Conservation (phyloP, 257 asterid species). For the Gentiana dahurica region DNA sequence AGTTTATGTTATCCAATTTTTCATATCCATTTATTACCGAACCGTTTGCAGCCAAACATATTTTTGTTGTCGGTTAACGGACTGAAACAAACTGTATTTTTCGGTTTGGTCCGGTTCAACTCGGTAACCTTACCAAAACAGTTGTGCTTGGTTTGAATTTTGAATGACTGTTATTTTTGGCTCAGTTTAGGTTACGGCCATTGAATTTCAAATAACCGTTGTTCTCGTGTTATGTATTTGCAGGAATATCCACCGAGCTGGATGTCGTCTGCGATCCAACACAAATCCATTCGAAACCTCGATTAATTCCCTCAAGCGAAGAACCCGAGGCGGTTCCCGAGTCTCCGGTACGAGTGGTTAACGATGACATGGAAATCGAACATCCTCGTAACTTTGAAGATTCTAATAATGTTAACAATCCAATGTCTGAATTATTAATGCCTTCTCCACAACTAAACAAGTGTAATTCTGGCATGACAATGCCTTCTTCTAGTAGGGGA, state of each 20-base stretch:
- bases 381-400: slow-evolving; percentile 26
- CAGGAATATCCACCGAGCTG: slow-evolving; percentile 57
- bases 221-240: slow-evolving; percentile 6
- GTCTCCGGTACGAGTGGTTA: slow-evolving; percentile 13
- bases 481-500: slow-evolving; percentile 15
- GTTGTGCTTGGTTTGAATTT: too few species aligned
- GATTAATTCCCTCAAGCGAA: slow-evolving; percentile 13
- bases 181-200: too few species aligned
- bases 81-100: too few species aligned
- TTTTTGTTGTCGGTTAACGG: too few species aligned
- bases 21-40: too few species aligned
- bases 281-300: slow-evolving; percentile 28
- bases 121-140: too few species aligned
- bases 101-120: too few species aligned
- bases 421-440: slow-evolving; percentile 14
- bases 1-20: too few species aligned
- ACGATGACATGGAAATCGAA: slow-evolving; percentile 35
- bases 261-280: slow-evolving; percentile 26
- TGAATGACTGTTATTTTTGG: too few species aligned
- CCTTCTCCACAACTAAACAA: slow-evolving; percentile 21
- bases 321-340: slow-evolving; percentile 22
- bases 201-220: not conserved
- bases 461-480: slow-evolving; percentile 12
- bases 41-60: too few species aligned
- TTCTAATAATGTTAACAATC: slow-evolving; percentile 18